A percentile compares a stretch with the other conserved stretches of the same genome.
Evolutionary conservation across 1,284 basidiomycete genomes (phyloP).

Genomic region (Ustilago nuda): DNA sequence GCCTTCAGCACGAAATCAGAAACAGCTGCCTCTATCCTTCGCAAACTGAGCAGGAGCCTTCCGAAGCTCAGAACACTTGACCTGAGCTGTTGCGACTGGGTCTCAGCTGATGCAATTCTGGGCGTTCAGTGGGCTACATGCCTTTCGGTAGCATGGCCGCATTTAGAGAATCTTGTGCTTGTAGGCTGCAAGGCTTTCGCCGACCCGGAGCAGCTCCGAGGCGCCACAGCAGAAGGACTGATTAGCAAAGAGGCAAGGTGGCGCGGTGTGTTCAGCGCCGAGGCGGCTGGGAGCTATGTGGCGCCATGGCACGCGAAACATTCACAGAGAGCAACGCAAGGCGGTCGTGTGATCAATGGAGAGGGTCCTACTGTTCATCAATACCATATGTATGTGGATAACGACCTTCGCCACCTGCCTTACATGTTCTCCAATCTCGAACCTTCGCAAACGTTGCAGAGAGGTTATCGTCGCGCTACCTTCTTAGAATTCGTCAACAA

Average conservation of each 20-base stretch:
- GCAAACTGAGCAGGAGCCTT: slow-evolving; percentile 31
- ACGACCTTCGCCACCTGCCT: too few relatives aligned
- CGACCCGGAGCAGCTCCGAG: background rate
- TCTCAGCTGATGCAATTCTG: slow-evolving; percentile 26
- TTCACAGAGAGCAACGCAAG: slow-evolving; percentile 9
- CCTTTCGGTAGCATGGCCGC: slow-evolving; percentile 19
- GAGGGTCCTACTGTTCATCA: too few relatives aligned
- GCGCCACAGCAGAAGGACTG: background rate
- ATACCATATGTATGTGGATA: too few relatives aligned
- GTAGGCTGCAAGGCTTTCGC: slow-evolving; percentile 18
- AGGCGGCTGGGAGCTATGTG: slow-evolving; percentile 10
- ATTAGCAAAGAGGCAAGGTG: too few relatives aligned
- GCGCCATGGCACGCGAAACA: slow-evolving; percentile 31
- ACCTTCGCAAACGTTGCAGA: background rate
- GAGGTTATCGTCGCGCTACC: background rate
- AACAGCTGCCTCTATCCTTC: slow-evolving; percentile 23
- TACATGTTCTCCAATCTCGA: too few relatives aligned
- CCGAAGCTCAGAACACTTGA: slow-evolving; percentile 36
- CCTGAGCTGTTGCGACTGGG: slow-evolving; percentile 44
- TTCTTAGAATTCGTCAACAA: background rate
- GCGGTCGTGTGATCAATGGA: background rate
- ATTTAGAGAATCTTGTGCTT: slow-evolving; percentile 23
- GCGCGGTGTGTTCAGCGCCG: background rate
- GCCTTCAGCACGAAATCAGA: slow-evolving; percentile 6
- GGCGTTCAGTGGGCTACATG: slow-evolving; percentile 25